These are phyloP conservation scores for Macroventuria anomochaeta DNA, from an alignment of 2,329 filamentous ascomycete species.

Conservation along the genomic window DNA sequence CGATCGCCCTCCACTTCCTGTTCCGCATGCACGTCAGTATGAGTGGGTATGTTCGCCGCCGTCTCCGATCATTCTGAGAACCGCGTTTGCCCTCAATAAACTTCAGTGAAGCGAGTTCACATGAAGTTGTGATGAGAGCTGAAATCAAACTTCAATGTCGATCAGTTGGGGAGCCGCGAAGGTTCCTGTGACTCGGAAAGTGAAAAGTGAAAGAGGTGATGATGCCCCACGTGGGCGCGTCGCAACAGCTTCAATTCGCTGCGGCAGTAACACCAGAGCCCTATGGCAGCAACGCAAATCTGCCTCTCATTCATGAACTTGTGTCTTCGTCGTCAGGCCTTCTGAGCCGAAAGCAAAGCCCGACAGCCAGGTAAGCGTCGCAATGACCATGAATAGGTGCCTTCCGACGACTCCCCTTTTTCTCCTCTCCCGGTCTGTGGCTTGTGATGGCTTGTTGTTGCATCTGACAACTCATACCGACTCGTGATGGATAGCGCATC, in stretches of 20 bases:
- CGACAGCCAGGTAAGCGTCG: not conserved
- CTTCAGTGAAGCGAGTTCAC: not conserved
- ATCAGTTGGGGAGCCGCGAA: slow-evolving; percentile 11
- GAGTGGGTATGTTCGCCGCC: slow-evolving; percentile 2
- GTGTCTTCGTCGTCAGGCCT: not conserved
- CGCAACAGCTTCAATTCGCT: slow-evolving; percentile 9
- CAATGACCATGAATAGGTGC: not conserved
- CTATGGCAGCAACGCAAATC: not conserved
- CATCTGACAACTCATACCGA: slow-evolving; percentile 13
- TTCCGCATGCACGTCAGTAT: slow-evolving; percentile 8
- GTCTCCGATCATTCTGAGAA: not conserved
- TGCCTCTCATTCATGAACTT: not conserved
- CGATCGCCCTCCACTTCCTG: not conserved
- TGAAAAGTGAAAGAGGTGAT: not conserved
- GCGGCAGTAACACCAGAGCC: not conserved
- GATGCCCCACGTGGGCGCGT: slow-evolving; percentile 10
- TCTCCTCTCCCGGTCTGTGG: not conserved
- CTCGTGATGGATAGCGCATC: slow-evolving; percentile 11
- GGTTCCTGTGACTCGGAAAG: not conserved
- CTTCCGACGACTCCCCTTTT: not conserved
- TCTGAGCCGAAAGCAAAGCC: not conserved
- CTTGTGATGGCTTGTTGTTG: slow-evolving; percentile 4
- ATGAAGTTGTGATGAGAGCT: not conserved
- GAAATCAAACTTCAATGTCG: not conserved
- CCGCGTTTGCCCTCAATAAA: not conserved